Base-by-base conservation (phyloP, 2,329 filamentous ascomycete species). In the Phialophora verrucosa region DNA sequence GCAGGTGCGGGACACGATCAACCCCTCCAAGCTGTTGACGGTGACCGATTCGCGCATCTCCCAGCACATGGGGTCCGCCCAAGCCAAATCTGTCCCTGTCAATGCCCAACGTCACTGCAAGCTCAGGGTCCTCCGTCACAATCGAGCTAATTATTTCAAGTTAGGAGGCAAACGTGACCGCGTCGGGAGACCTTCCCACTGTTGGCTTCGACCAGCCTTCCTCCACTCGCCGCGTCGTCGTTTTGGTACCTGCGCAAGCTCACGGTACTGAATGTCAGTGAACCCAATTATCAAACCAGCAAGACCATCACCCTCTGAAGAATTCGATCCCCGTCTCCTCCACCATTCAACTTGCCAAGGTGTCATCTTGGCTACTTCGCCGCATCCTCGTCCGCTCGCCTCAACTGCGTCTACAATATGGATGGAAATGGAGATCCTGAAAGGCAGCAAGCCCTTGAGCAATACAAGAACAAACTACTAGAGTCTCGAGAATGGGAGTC, bases 401-500 rank as follows among this genome's bases (percentile, higher is more conserved):
- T 42, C 51, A 25, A 23, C 23, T 35, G 12, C 29, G 23, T 23
- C 25, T 31, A 14, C 67, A 71, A 20, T 17, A 76, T 75, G 75
- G 72, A 75, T 63, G 73, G 71, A 56, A 69, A 75, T 51, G 69
- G 74, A 70, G 84, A 87, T 72, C 82, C 84, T 64, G 85, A 87
- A 78, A 81, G 85, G 75, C 78, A 89, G 74, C 85, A 89, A 77
- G 91, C 91, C 76, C 88, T 94, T 75, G 84, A 89, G 76, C 87
- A 89, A 66, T 94, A 92, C 84, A 92, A 92, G 78, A 82, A 85
- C 69, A 93, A 91, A 83, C 86, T 94, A 74, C 86, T 97, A 76
- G 94, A 99, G 81, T 96, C 96, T 74, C 88, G 96, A 81, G 95
- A 99, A 85, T 98, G 93, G 93, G 96, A 99, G 81, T 90, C 94